Percentiles rank a stretch among this genome's conserved stretches.
These are phyloP conservation scores for Saccharomycopsis guyanensis DNA, from an alignment of 805 yeast species.

Conservation along the genomic window DNA sequence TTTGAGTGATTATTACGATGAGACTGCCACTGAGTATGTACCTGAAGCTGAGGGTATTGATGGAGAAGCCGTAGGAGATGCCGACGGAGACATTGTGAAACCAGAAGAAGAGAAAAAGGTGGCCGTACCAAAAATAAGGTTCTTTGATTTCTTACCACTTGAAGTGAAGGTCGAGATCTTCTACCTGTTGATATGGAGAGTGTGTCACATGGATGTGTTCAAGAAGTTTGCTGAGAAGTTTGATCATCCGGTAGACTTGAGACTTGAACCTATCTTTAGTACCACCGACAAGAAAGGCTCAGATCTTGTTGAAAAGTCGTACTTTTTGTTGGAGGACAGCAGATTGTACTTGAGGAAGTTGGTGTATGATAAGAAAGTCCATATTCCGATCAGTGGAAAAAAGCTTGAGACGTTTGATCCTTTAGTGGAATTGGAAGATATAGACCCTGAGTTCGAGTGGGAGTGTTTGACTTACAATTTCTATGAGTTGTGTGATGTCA, in stretches of 20 bases:
- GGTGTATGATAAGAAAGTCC: constrained; percentile 26
- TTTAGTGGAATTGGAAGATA: constrained; percentile 24
- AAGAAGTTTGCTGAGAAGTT: constrained; percentile 39
- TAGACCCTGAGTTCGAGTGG: constrained; percentile 36
- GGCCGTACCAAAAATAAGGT: constrained; percentile 1
- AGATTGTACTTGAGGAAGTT: constrained; percentile 40
- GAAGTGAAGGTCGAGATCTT: constrained; percentile 44
- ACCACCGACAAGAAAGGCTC: constrained; percentile 6
- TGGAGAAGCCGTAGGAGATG: not conserved
- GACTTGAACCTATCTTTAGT: constrained; percentile 29
- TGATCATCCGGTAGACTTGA: constrained; percentile 26
- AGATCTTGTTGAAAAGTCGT: constrained; percentile 23
- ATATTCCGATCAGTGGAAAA: constrained; percentile 31
- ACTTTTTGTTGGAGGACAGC: constrained; percentile 40
- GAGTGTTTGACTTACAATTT: constrained; percentile 37
- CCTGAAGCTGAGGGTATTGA: not conserved
- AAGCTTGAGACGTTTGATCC: constrained; percentile 26
- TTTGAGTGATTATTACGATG: constrained; percentile 11
- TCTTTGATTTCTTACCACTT: constrained; percentile 35
- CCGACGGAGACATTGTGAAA: constrained; percentile 9
- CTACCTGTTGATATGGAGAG: constrained; percentile 35
- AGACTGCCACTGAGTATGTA: not conserved
- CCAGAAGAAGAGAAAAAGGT: constrained; percentile 8
- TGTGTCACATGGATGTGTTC: constrained; percentile 38
- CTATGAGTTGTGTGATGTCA: constrained; percentile 34